These are phyloP conservation scores for Dictyostelium capitatum DNA, from an alignment of 78 protist genomes.

Conservation along the genomic window DNA sequence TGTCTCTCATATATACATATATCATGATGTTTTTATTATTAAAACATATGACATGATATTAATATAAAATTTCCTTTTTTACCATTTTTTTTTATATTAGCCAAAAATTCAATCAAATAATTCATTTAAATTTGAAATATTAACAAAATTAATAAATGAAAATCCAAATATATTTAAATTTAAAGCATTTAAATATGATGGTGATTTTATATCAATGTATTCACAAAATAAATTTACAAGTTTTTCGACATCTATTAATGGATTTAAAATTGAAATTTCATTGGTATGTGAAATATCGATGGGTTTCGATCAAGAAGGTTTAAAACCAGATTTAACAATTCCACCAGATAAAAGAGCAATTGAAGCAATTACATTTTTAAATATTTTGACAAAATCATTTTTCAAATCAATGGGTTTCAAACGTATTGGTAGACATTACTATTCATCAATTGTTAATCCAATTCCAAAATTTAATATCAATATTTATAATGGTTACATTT, in stretches of 20 bases:
- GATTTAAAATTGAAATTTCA: background rate
- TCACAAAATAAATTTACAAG: background rate
- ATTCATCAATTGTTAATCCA: background rate
- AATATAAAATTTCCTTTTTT: no score
- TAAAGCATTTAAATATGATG: conserved; percentile 42
- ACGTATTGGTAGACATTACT: conserved; percentile 41
- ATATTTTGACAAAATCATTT: conserved; percentile 48
- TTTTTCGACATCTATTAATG: background rate
- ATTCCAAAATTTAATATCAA: background rate
- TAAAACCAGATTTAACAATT: no score
- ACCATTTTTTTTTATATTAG: background rate
- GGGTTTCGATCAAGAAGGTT: background rate
- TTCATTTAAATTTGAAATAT: background rate
- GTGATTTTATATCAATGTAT: conserved; percentile 24
- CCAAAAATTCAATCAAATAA: background rate
- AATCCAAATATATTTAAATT: background rate
- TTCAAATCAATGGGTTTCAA: conserved; percentile 24
- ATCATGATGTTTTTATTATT: no score
- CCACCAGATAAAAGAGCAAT: background rate
- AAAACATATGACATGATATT: no score
- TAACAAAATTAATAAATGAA: background rate
- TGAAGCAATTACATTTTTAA: conserved; percentile 25
- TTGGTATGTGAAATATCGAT: conserved; percentile 10
- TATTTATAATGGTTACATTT: conserved; percentile 44
- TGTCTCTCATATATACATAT: background rate